Conservation (phyloP, 805 yeast species). For the Nematodospora valgi region DNA sequence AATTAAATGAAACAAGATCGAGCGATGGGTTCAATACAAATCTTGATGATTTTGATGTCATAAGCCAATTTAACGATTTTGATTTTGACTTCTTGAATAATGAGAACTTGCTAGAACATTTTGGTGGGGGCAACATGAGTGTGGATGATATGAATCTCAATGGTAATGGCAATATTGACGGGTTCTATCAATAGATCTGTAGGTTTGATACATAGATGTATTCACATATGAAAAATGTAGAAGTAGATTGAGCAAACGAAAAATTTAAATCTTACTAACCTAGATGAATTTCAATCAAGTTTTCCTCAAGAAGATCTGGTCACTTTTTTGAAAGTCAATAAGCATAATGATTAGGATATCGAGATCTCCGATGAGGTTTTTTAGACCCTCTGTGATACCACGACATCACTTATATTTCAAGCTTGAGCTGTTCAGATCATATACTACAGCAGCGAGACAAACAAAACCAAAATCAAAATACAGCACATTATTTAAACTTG, state of each 20-base stretch:
- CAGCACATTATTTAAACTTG: slow-evolving; percentile 17
- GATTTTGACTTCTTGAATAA: slow-evolving; percentile 30
- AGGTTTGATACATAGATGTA: neutral
- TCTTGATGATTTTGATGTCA: slow-evolving; percentile 2
- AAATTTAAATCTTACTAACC: no score
- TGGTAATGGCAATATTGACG: slow-evolving; percentile 13
- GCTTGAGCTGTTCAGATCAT: neutral
- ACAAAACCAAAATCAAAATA: slow-evolving; percentile 8
- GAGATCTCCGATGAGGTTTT: neutral
- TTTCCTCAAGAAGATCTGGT: no score
- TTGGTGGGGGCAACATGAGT: neutral
- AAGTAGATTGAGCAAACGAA: no score
- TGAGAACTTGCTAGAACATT: slow-evolving; percentile 13
- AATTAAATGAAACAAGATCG: neutral
- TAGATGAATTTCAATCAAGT: no score
- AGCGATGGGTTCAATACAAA: neutral
- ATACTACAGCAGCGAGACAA: neutral
- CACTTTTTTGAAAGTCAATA: no score
- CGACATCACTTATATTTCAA: no score
- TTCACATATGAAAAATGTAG: no score
- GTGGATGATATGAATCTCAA: neutral
- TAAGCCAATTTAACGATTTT: slow-evolving; percentile 15
- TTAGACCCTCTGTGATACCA: neutral
- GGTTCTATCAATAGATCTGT: slow-evolving; percentile 17
- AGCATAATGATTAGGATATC: neutral